Evolutionary conservation across 169 alveolate species (phyloP), one percentile per base, ranked within the genome.

Genomic region (Cryptosporidium parvum): DNA sequence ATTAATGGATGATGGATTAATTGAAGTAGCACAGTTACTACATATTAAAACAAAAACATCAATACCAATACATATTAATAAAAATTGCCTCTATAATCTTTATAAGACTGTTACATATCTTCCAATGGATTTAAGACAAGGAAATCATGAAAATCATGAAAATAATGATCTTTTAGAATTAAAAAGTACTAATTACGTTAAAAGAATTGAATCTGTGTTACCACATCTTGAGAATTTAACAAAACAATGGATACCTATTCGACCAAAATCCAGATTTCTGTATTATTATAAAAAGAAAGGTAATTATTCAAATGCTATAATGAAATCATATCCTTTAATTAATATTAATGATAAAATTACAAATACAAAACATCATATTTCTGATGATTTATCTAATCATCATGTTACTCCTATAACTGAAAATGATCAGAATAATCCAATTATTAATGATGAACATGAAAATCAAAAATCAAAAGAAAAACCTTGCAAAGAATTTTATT

Each of bases 241-340:
- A 62, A 80, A 59, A 45, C 72, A 80, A 51, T 80, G 89, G 89
- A 37, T 80, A 65, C 89, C 89, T 4, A 26, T 80, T n/a, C 37
- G 35, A 16, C 80, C 75, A 10, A 80, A 37, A 59, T 80, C 89
- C 42, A 31, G 75, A 44, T 62, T 62, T 31, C 29, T 62, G 35
- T 80, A 59, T 29, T 44, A 31, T n/a, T 62, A 45, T 42, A 80
- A 53, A 31, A 65, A 65, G 23, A 53, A 35, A 29, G 85, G 85
- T 1, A 52, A 72, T 23, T 51, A 48, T 35, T n/a, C 33, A 7
- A 61, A 80, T 80, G 48, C 29, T 0, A 73, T 73, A 26, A 26
- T 73, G 39, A 73, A 59, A 56, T 56, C 67, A 21, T 7, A 10
- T 21, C 29, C 16, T 56, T 23, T 56, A 5, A 23, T 18, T 56